Percentiles rank a stretch among this genome's conserved stretches.
Conservation (phyloP, 208 protist genomes). For the Acanthamoeba culbertsoni region DNA sequence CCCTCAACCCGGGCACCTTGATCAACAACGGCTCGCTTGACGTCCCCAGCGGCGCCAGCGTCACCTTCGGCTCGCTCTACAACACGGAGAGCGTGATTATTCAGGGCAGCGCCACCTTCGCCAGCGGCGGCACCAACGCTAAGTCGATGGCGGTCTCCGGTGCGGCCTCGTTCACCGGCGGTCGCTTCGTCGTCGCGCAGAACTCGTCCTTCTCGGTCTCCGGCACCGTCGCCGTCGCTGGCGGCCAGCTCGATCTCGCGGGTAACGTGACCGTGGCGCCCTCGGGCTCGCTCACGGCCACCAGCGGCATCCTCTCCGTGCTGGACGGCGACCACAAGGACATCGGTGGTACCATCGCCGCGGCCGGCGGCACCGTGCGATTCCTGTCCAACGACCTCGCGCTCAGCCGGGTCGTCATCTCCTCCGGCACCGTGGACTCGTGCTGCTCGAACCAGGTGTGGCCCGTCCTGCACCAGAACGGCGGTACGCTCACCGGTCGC, state of each 20-base stretch:
- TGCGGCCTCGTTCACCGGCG: conserved; percentile 11
- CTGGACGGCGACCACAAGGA: conserved; percentile 27
- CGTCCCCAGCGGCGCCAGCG: background rate
- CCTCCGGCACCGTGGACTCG: background rate
- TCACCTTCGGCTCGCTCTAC: background rate
- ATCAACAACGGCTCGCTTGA: background rate
- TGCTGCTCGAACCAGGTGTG: conserved; percentile 54
- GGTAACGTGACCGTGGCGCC: background rate
- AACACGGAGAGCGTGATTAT: conserved; percentile 6
- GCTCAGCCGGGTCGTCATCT: background rate
- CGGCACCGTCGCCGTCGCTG: background rate
- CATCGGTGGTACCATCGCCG: background rate
- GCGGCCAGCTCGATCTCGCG: conserved; percentile 10
- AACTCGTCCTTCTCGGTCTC: background rate
- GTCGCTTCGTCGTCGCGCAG: background rate
- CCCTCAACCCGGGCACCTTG: background rate
- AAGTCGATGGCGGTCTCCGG: background rate
- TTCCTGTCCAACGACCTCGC: conserved; percentile 39
- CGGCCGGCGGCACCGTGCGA: background rate
- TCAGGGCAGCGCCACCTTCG: background rate
- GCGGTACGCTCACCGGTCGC: background rate
- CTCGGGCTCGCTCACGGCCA: background rate
- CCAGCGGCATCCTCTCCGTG: background rate
- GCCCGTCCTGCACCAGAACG: background rate
- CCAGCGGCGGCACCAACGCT: background rate